Conservation (phyloP, 139 green algal species). For the Desmodesmus armatus region DNA sequence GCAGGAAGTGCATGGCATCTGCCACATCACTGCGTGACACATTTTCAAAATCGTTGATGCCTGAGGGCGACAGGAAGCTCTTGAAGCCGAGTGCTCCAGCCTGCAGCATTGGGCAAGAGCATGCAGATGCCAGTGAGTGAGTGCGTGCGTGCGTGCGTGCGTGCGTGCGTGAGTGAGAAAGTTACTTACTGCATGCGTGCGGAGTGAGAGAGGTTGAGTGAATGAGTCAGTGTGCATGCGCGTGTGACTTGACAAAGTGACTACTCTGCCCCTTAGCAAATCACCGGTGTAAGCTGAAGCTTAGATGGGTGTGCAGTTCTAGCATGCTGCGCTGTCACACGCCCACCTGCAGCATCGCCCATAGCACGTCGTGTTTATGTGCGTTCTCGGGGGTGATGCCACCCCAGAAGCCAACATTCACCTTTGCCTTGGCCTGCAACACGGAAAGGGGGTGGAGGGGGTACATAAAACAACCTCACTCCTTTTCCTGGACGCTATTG, state of each 20-base stretch:
- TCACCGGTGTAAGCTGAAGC: not conserved
- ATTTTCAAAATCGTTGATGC: constrained; percentile 93
- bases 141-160: too few species aligned
- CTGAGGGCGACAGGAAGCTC: constrained; percentile 90
- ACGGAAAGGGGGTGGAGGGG: too few species aligned
- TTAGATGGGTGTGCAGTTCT: not conserved
- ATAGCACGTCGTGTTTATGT: constrained; percentile 62
- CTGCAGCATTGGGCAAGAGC: too few species aligned
- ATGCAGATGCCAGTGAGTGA: too few species aligned
- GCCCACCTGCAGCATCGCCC: constrained; percentile 65
- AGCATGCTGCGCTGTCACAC: not conserved
- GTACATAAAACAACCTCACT: too few species aligned
- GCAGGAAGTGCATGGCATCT: constrained; percentile 78
- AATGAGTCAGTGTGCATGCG: too few species aligned
- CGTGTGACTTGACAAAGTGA: too few species aligned
- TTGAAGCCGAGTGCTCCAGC: constrained; percentile 86
- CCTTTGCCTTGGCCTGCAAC: constrained; percentile 70
- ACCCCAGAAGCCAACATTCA: constrained; percentile 92
- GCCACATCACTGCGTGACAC: constrained; percentile 68
- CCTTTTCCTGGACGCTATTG: too few species aligned
- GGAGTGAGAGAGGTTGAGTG: too few species aligned
- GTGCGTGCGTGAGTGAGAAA: too few species aligned
- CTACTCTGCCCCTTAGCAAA: too few species aligned
- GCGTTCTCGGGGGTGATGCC: constrained; percentile 93
- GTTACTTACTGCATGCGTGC: too few species aligned